Conservation (phyloP, 202 grass and related monocot species). For the Schoenoplectus triqueter region DNA sequence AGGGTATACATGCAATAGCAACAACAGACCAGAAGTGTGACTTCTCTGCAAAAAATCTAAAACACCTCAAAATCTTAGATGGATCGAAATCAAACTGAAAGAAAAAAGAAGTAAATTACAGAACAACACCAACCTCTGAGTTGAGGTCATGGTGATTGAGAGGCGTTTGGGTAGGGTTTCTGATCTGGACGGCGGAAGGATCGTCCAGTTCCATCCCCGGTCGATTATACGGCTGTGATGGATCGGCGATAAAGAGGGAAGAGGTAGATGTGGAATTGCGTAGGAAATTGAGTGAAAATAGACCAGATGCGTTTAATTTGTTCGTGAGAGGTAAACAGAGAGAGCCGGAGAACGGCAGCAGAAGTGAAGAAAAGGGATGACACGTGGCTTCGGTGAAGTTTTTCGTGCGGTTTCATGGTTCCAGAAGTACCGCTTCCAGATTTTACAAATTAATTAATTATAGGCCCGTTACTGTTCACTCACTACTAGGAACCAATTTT, state of each 20-base stretch:
- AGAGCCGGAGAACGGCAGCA: neutral
- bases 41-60: neutral
- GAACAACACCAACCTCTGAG: slow-evolving; percentile 50
- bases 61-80: neutral
- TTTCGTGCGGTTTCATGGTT: slow-evolving; percentile 32
- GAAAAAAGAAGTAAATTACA: neutral
- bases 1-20: neutral
- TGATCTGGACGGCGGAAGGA: slow-evolving; percentile 35
- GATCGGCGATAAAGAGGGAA: neutral
- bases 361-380: slow-evolving; percentile 24
- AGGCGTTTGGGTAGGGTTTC: slow-evolving; percentile 47
- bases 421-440: neutral
- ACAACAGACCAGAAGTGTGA: slow-evolving; percentile 1
- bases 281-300: slow-evolving; percentile 35
- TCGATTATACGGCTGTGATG: slow-evolving; percentile 20
- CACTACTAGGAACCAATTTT: neutral
- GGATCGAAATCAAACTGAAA: neutral
- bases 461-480: neutral
- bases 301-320: slow-evolving; percentile 19
- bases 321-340: neutral
- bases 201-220: slow-evolving; percentile 65
- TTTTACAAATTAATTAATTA: slow-evolving; percentile 7
- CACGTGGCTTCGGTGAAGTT: slow-evolving; percentile 37
- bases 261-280: slow-evolving; percentile 30
- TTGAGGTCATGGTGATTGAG: slow-evolving; percentile 76